Conservation (phyloP, 306 rosid species). For the Ammopiptanthus mongolicus region DNA sequence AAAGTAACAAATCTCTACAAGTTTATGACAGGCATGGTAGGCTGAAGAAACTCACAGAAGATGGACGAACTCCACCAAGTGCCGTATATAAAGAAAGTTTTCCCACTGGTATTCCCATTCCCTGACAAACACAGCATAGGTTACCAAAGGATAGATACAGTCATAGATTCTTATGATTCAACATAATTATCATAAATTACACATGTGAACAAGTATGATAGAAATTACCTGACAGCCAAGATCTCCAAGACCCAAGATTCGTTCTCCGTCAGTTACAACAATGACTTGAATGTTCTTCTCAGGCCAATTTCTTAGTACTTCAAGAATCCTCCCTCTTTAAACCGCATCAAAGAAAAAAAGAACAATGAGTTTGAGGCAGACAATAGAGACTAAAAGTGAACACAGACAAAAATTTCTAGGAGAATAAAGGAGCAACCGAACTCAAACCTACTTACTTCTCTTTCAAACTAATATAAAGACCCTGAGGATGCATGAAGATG, state of each 20-base stretch:
- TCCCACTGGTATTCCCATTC: constrained; percentile 98
- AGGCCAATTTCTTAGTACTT: constrained; percentile 96
- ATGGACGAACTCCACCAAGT: constrained; percentile 95
- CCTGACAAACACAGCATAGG: constrained; percentile 42
- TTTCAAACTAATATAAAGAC: constrained; percentile 87
- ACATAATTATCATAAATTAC: not conserved
- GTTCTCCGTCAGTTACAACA: constrained; percentile 96
- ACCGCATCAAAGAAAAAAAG: not conserved
- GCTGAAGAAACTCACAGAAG: constrained; percentile 58
- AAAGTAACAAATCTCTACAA: not conserved
- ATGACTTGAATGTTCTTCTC: constrained; percentile 93
- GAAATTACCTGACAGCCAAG: constrained; percentile 88
- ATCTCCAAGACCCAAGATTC: constrained; percentile 92
- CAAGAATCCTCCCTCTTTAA: constrained; percentile 82
- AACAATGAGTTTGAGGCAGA: constrained; percentile 18
- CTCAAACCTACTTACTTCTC: constrained; percentile 80
- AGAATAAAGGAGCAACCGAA: not conserved
- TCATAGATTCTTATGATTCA: not conserved
- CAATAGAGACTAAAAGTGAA: constrained; percentile 13
- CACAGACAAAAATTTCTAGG: not conserved
- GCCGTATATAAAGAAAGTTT: constrained; percentile 90
- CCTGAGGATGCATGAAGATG: constrained; percentile 80
- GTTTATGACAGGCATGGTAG: not conserved
- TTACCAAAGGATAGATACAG: not conserved
- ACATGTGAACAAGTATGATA: not conserved